Evolutionary conservation across 129 eudicot genomes (phyloP), one percentile per base, ranked within the genome.

Genomic region (Dittrichia graveolens): DNA sequence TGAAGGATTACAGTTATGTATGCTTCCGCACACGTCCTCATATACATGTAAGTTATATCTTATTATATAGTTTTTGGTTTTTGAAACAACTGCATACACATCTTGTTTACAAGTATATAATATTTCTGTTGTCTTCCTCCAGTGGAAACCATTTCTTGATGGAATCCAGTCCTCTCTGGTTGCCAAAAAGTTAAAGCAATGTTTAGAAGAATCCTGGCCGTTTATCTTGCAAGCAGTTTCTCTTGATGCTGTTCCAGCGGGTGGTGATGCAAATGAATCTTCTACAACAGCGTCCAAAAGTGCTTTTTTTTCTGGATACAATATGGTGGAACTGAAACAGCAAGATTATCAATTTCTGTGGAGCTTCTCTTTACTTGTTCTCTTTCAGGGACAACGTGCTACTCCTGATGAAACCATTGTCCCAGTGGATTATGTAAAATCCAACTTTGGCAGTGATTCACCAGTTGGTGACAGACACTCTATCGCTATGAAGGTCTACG

Each of bases 81-180:
- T 63, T 56, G 43, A 49, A 60, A 64, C 4, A 78, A 43, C 44
- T 65, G 46, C 9, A 37, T 5, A 19, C 42, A 61, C 68, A 65
- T 34, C 72, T 11, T 5, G 37, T 60, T 34, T 13, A 38, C 47
- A 70, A 59, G 68, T 67, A 38, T 61, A 75, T 75, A 37, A 53
- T 9, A 35, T 50, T 64, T 31, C 24, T 42, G 46, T 69, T 15
- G 35, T 59, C 79, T 71, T 35, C 62, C 47, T 89, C 31, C 82
- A 94, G 98, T 90, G 96, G 96, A 86, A 75, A 75, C 96, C 98
- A 7, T 88, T 94, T 67, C 96, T 94, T 81, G 98, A 94, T 75
- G 98, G 96, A 72, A 90, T 94, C 56, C 95, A 90, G 47, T 94
- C 98, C 49, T 71, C 91, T 53, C 65, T 84, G 69, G 96, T 87